These are phyloP conservation scores for Lathyrus tuberosus DNA, from an alignment of 306 rosid genomes.

Conservation along the genomic window DNA sequence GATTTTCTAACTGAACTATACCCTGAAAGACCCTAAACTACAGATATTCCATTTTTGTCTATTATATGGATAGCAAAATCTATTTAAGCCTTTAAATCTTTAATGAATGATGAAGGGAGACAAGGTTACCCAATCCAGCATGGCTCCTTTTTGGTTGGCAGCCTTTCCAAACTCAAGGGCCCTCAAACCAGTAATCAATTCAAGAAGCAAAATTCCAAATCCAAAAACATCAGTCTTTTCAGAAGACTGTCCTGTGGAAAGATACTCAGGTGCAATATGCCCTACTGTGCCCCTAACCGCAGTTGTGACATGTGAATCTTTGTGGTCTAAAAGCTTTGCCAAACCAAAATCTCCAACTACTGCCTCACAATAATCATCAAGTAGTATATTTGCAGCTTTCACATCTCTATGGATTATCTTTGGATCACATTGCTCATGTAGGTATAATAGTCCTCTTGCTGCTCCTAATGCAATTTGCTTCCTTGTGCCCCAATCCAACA, in stretches of 20 bases:
- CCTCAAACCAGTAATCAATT: slow-evolving; percentile 82
- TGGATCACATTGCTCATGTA: slow-evolving; percentile 97
- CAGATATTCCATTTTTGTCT: background rate
- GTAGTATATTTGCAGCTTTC: slow-evolving; percentile 92
- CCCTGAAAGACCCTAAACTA: too few species aligned
- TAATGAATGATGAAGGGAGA: background rate
- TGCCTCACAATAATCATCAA: slow-evolving; percentile 92
- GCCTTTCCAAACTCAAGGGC: slow-evolving; percentile 90
- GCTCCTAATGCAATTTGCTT: slow-evolving; percentile 91
- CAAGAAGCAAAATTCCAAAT: slow-evolving; percentile 89
- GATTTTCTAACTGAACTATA: too few species aligned
- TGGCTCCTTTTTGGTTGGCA: slow-evolving; percentile 88
- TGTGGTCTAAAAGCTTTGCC: slow-evolving; percentile 95
- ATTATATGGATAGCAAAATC: background rate
- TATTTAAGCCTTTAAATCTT: background rate
- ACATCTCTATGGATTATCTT: slow-evolving; percentile 95
- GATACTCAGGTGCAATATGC: slow-evolving; percentile 94
- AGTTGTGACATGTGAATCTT: slow-evolving; percentile 94
- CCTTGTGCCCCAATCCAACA: slow-evolving; percentile 83
- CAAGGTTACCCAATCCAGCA: slow-evolving; percentile 86
- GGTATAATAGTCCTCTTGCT: slow-evolving; percentile 83
- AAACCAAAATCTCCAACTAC: slow-evolving; percentile 96
- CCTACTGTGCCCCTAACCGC: slow-evolving; percentile 97
- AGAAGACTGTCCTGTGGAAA: slow-evolving; percentile 94
- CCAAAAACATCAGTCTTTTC: slow-evolving; percentile 97